Evolutionary conservation across 305 asterid species (phyloP), one percentile per base, ranked within the genome.

Genomic region (Solanum hybrid): DNA sequence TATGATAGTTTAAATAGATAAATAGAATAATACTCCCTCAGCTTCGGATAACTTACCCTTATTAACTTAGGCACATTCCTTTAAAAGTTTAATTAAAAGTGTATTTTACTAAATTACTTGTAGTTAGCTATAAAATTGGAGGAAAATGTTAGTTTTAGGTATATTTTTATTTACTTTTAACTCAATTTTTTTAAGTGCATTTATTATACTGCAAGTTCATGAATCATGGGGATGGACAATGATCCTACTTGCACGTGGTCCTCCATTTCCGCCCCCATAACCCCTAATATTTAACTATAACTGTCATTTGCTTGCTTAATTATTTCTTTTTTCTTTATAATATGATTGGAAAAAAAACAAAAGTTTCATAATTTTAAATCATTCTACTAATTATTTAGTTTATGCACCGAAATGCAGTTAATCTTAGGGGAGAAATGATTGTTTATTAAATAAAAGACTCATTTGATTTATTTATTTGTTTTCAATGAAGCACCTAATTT

Each of bases 191-290:
- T 87, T 77, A 13, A 79, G 90, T 77, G 92, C 40, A 89, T 88
- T 93, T 90, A 66, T 87, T 79, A 66, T 76, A 37, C 87, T 64
- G 81, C 91, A 89, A 91, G 91, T 94, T 91, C 92, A 80, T 40
- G 51, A 40, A 40, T 40, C 51, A 40, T 94, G 89, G 95, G 96
- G 94, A 92, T 89, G 93, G 95, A 92, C 94, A 93, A 89, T 90
- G 95, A 93, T 95, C 94, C 73, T 90, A 85, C 93, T 86, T 93
- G 95, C 98, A 94, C 94, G 95, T 96, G 98, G 97, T 90, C 95
- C 94, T 93, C 94, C 91, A 90, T 90, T 90, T 93, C 40, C 85
- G 87, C 76, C 87, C 32, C 76, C 87, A 85, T 90, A 92, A 80
- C 92, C 88, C 89, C 90, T 46, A 22, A 77, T 36, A 73, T 35